Evolutionary conservation across 345 rosid genomes (phyloP), one percentile per base, ranked within the genome.

Genomic region (Bretschneidera sinensis): DNA sequence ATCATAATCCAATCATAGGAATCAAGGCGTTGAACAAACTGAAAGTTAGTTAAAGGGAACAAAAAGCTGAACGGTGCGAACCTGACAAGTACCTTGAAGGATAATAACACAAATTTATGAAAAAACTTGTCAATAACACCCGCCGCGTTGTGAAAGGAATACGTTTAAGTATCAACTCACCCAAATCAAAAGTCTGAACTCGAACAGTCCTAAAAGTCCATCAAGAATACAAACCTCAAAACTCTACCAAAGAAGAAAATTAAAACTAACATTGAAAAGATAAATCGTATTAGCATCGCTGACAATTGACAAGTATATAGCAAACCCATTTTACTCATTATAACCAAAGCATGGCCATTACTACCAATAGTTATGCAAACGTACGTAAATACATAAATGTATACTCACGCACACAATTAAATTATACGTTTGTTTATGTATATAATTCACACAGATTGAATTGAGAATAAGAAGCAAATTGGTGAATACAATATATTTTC

Each of bases 51-150:
- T 22, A 55, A 59, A 55, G 54, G 35, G 19, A 49, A 57, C 24
- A 48, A 67, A n/a, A 57, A 73, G 85, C 62, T 65, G 78, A 77
- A 69, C 58, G 49, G 73, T 72, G 85, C 97, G 66, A 73, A 92
- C 98, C 98, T 92, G 94, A 78, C 74, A 81, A 82, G 79, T 92
- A 89, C 97, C 97, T 87, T 83, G 96, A 80, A 83, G 96, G 94
- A 60, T 76, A 59, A 79, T 56, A 76, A 67, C 79, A 73, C 51
- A 85, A 59, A 64, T 66, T 75, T 80, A 88, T 24, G 78, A 79
- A 61, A 20, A 80, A 24, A 73, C 92, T 84, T 34, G 94, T 70
- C 20, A 89, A 69, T 57, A 89, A 55, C 71, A 60, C 52, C 51
- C 92, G 59, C 72, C 97, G 76, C 21, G 81, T 75, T 0, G 83